Percentiles rank a stretch among this genome's conserved stretches.
These are phyloP conservation scores for Lomentospora prolificans DNA, from an alignment of 2,329 filamentous ascomycete genomes.

Conservation along the genomic window DNA sequence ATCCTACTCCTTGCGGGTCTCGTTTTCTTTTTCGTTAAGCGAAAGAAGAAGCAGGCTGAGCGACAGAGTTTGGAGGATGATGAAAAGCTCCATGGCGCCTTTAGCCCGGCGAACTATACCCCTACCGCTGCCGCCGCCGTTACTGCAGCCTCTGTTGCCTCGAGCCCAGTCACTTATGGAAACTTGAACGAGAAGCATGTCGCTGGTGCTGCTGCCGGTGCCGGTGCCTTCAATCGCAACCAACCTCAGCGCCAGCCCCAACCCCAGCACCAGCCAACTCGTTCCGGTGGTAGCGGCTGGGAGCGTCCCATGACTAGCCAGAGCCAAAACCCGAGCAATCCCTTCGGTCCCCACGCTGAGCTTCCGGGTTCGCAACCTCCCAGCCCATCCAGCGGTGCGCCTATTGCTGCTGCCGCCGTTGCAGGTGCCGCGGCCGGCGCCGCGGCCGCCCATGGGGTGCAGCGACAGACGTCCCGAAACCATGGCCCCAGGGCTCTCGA, in stretches of 20 bases:
- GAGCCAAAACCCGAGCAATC: slow-evolving; percentile 51
- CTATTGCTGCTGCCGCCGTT: slow-evolving; percentile 18
- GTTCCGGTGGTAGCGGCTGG: slow-evolving; percentile 27
- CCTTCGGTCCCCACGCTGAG: slow-evolving; percentile 55
- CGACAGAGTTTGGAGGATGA: slow-evolving; percentile 33
- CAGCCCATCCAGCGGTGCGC: slow-evolving; percentile 21
- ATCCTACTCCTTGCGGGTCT: slow-evolving; percentile 57
- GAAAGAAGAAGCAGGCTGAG: slow-evolving; percentile 56
- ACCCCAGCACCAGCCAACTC: slow-evolving; percentile 14
- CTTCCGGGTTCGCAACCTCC: slow-evolving; percentile 14
- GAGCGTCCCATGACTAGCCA: slow-evolving; percentile 36
- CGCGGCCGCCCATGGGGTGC: slow-evolving; percentile 28
- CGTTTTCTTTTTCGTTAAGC: slow-evolving; percentile 57
- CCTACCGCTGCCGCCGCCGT: slow-evolving; percentile 13
- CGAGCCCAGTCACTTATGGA: slow-evolving; percentile 29
- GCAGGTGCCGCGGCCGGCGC: slow-evolving; percentile 29
- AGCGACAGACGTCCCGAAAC: slow-evolving; percentile 47
- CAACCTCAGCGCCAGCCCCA: slow-evolving; percentile 16
- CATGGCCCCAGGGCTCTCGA: slow-evolving; percentile 41
- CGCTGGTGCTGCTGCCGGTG: slow-evolving; percentile 25
- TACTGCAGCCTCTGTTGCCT: slow-evolving; percentile 7
- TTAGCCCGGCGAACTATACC: slow-evolving; percentile 18
- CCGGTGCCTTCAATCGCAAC: slow-evolving; percentile 14
- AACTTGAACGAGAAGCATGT: slow-evolving; percentile 76
- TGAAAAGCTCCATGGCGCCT: slow-evolving; percentile 49